Conservation (phyloP, 225 moss, liverwort and hornwort species). For the Lunularia cruciata region DNA sequence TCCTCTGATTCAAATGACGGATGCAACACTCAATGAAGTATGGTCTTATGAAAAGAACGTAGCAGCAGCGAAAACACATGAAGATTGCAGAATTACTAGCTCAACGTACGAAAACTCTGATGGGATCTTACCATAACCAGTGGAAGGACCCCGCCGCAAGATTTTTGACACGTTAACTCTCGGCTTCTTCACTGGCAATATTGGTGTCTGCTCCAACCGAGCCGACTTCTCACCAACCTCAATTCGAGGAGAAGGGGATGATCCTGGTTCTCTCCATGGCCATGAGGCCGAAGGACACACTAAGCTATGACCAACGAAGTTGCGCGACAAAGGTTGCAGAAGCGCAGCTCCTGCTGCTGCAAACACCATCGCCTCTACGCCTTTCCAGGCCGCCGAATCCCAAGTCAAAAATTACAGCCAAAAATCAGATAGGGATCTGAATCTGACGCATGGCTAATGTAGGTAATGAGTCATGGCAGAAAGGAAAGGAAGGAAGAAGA, state of each 20-base stretch:
- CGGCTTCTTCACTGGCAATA: background rate
- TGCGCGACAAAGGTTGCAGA: background rate
- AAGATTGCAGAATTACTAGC: no score
- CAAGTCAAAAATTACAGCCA: no score
- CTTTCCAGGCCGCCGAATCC: background rate
- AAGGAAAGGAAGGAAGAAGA: no score
- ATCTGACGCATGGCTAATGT: no score
- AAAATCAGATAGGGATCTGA: no score
- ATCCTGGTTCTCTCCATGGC: conserved; percentile 11
- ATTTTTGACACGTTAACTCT: conserved; percentile 1
- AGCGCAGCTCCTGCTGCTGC: conserved; percentile 1
- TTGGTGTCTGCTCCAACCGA: background rate
- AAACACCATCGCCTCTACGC: background rate
- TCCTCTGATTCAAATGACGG: no score
- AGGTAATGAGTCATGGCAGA: no score
- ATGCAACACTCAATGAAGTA: no score
- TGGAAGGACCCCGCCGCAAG: background rate
- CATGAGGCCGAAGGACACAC: background rate
- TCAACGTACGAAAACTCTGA: no score
- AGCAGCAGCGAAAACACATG: no score
- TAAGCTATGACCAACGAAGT: background rate
- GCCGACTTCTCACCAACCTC: conserved; percentile 8
- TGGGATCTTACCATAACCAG: no score
- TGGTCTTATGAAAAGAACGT: no score
- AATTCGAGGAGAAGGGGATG: background rate